A percentile compares a stretch with the other conserved stretches of the same genome.
These are phyloP conservation scores for Suillus occidentalis DNA, from an alignment of 768 basidiomycete genomes.

Conservation along the genomic window DNA sequence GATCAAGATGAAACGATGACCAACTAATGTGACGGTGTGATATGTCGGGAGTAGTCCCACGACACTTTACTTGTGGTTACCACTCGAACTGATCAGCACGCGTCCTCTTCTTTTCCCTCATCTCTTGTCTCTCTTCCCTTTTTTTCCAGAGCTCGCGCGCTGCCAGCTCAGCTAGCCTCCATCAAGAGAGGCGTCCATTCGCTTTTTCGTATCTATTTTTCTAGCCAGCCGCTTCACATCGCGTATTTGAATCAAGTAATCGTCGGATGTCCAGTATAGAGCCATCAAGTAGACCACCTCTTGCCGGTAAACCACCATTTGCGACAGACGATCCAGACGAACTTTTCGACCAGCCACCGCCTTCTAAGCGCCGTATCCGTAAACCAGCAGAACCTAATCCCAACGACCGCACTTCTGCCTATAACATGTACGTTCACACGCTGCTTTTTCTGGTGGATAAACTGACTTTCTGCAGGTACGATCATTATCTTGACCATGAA, in stretches of 20 bases:
- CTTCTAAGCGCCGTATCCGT: conserved; percentile 38
- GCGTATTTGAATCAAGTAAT: conserved; percentile 3
- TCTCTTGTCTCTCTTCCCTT: background rate
- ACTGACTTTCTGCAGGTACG: conserved; percentile 47
- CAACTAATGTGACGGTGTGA: background rate
- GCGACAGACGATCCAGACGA: conserved; percentile 70
- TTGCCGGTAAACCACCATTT: conserved; percentile 29
- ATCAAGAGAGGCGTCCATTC: conserved; percentile 6
- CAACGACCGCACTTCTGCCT: conserved; percentile 59
- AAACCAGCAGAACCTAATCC: conserved; percentile 49
- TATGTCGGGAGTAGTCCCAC: background rate
- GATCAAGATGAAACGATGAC: background rate
- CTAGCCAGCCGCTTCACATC: background rate
- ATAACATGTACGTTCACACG: conserved; percentile 58
- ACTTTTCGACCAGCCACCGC: conserved; percentile 49
- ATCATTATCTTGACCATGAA: conserved; percentile 51
- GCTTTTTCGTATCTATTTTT: conserved; percentile 6
- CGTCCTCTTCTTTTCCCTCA: background rate
- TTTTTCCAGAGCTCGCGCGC: conserved; percentile 1
- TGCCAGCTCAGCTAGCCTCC: conserved; percentile 5
- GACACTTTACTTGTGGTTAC: conserved; percentile 1
- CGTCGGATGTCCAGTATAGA: background rate
- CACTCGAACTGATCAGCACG: background rate
- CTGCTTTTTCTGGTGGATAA: background rate
- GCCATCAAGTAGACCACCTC: background rate